Conservation (phyloP, 2,329 filamentous ascomycete genomes). For the Sphaerulina musiva region DNA sequence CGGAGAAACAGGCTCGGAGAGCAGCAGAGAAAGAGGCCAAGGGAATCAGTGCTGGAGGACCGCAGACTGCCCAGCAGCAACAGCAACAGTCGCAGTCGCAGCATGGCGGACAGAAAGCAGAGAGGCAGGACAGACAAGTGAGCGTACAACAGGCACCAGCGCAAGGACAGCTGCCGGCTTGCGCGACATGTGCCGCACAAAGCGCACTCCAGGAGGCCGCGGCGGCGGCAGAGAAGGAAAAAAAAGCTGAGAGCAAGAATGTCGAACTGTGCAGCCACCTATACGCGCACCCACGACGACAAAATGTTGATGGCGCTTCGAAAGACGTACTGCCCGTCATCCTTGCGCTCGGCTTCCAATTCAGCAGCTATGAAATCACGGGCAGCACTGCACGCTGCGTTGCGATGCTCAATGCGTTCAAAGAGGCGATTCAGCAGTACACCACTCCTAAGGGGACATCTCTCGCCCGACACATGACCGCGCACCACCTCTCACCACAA, state of each 20-base stretch:
- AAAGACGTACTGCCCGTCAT: slow-evolving; percentile 81
- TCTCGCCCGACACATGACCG: slow-evolving; percentile 82
- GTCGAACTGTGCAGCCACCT: slow-evolving; percentile 64
- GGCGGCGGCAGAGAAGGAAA: slow-evolving; percentile 43
- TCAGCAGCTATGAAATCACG: slow-evolving; percentile 79
- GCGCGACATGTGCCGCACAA: slow-evolving; percentile 17
- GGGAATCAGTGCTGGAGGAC: slow-evolving; percentile 9
- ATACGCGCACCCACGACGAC: slow-evolving; percentile 66
- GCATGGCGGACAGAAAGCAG: slow-evolving; percentile 29
- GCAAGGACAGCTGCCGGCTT: slow-evolving; percentile 29
- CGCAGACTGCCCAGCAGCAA: slow-evolving; percentile 13
- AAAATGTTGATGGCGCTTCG: slow-evolving; percentile 53
- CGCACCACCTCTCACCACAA: slow-evolving; percentile 85
- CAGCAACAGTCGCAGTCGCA: slow-evolving; percentile 25
- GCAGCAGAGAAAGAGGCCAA: slow-evolving; percentile 42
- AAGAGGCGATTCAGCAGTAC: slow-evolving; percentile 89
- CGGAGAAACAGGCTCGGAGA: slow-evolving; percentile 81
- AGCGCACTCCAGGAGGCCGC: slow-evolving; percentile 38
- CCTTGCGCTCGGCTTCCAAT: slow-evolving; percentile 78
- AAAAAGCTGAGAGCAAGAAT: slow-evolving; percentile 54
- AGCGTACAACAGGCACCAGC: slow-evolving; percentile 8
- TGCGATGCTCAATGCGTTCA: slow-evolving; percentile 81
- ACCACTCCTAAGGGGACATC: slow-evolving; percentile 78
- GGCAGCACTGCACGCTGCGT: slow-evolving; percentile 85
- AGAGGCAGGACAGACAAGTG: slow-evolving; percentile 29